Evolutionary conservation across 2,329 filamentous ascomycete genomes (phyloP), one percentile per base, ranked within the genome.

Genomic region (Pyricularia pennisetigena): DNA sequence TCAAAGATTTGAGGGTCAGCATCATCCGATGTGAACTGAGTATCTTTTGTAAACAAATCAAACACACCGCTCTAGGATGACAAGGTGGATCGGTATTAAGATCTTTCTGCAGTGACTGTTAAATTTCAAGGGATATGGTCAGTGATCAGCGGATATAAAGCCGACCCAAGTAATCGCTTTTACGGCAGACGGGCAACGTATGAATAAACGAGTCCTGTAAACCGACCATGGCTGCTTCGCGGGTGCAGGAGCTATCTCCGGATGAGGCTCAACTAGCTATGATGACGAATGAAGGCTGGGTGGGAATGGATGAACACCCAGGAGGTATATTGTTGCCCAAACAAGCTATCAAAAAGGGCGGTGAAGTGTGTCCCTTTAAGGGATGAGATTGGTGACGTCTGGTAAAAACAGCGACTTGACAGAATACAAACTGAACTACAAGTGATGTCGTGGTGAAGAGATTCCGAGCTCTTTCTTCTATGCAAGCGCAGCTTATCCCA

Each of bases 61-160:
- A 69, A 84, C 89, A 78, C 80, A 93, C 90, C 70, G 94, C 94
- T 75, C 90, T 86, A 69, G 93, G 87, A 81, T 97, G 93, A 75
- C 94, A 97, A 28, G 94, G 90, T 70, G 92, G 92, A 74, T 91
- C 86, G 49, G 86, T 85, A 69, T 86, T 86, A 49, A 96, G 78
- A 76, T 94, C 92, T 74, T 91, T 84, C 73, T 92, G 88, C 16
- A 89, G 77, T 69, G 78, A 77, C 81, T 84, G 35, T 61, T 61
- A 23, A 24, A 23, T 5, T 5, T 61, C 23, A 16, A 28, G n/a
- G 57, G n/a, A 61, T 16, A 26, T 24, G 57, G 57, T 61, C 10
- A 61, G 57, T 28, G 12, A 23, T 61, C 3, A 61, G 57, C 57
- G 10, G 24, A 16, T 61, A 54, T 6, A 54, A 54, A 54, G 16